These are phyloP conservation scores for Trichoderma orchidacearum DNA, from an alignment of 495 filamentous ascomycete genomes.

Conservation along the genomic window DNA sequence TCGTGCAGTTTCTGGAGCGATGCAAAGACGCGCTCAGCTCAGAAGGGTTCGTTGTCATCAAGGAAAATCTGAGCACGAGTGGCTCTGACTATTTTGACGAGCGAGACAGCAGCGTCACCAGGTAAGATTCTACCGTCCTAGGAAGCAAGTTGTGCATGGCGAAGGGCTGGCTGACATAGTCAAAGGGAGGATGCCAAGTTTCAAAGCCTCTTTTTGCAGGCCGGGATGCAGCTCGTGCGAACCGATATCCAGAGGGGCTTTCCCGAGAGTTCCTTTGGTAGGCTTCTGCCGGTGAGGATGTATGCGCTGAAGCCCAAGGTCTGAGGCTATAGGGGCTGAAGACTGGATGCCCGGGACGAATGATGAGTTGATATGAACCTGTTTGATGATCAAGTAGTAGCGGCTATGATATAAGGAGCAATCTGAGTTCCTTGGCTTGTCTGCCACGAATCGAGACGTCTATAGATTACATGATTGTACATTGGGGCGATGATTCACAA, in stretches of 20 bases:
- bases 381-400: too few species aligned
- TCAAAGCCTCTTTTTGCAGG: slow-evolving; percentile 50
- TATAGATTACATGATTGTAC: too few species aligned
- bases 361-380: too few species aligned
- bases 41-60: slow-evolving; percentile 54
- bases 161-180: not conserved
- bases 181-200: slow-evolving; percentile 56
- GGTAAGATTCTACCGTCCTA: slow-evolving; percentile 13
- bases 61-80: slow-evolving; percentile 70
- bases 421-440: too few species aligned
- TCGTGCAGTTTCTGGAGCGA: slow-evolving; percentile 51
- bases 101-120: slow-evolving; percentile 66
- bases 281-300: slow-evolving; percentile 52
- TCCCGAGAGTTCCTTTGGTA: slow-evolving; percentile 19
- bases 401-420: too few species aligned
- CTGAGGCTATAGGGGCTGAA: too few species aligned
- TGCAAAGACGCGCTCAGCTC: slow-evolving; percentile 41
- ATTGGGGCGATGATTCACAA: too few species aligned
- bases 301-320: slow-evolving; percentile 47
- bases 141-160: not conserved
- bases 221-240: slow-evolving; percentile 50
- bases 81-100: slow-evolving; percentile 60
- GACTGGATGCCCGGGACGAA: too few species aligned
- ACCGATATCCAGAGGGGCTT: slow-evolving; percentile 69
- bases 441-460: too few species aligned